A percentile compares a stretch with the other conserved stretches of the same genome.
phyloP scores from a whole-genome alignment of 2,329 filamentous ascomycete species.

The Pseudocercospora musae region DNA sequence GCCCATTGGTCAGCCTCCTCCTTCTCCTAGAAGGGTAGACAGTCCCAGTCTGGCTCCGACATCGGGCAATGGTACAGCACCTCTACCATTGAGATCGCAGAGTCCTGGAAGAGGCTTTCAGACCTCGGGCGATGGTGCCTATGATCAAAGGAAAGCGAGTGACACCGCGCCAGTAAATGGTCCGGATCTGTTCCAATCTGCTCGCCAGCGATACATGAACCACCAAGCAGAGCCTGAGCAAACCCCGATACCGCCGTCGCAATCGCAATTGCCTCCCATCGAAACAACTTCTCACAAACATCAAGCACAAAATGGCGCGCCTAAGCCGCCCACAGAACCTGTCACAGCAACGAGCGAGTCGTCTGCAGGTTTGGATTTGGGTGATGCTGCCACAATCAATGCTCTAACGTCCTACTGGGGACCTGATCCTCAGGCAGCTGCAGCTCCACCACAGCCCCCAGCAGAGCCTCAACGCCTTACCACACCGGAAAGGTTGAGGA shows the following conservation, averaged over 20 bases:
- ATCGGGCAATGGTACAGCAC: slow-evolving; percentile 2
- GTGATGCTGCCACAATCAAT: slow-evolving; percentile 25
- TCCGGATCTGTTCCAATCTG: slow-evolving; percentile 26
- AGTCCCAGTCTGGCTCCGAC: background rate
- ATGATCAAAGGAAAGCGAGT: slow-evolving; percentile 17
- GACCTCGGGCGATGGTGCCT: slow-evolving; percentile 18
- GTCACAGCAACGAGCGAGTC: slow-evolving; percentile 22
- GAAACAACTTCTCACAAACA: slow-evolving; percentile 15
- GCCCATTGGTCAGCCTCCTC: background rate
- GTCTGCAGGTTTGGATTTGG: slow-evolving; percentile 23
- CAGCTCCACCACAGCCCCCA: slow-evolving; percentile 9
- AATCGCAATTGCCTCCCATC: slow-evolving; percentile 17
- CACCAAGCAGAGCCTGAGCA: slow-evolving; percentile 15
- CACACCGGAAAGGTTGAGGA: slow-evolving; percentile 27
- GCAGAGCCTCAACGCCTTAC: slow-evolving; percentile 17
- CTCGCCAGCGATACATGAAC: slow-evolving; percentile 27
- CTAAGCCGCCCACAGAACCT: slow-evolving; percentile 15
- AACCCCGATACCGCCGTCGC: slow-evolving; percentile 10
- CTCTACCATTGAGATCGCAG: slow-evolving; percentile 15
- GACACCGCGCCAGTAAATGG: slow-evolving; percentile 15
- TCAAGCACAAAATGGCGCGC: slow-evolving; percentile 15
- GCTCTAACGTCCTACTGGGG: slow-evolving; percentile 29
- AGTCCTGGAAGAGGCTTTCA: slow-evolving; percentile 23
- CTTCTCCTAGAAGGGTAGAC: background rate
- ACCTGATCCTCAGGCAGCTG: slow-evolving; percentile 17